These are phyloP conservation scores for Claviceps citrina DNA, from an alignment of 2,329 filamentous ascomycete genomes.

Conservation along the genomic window DNA sequence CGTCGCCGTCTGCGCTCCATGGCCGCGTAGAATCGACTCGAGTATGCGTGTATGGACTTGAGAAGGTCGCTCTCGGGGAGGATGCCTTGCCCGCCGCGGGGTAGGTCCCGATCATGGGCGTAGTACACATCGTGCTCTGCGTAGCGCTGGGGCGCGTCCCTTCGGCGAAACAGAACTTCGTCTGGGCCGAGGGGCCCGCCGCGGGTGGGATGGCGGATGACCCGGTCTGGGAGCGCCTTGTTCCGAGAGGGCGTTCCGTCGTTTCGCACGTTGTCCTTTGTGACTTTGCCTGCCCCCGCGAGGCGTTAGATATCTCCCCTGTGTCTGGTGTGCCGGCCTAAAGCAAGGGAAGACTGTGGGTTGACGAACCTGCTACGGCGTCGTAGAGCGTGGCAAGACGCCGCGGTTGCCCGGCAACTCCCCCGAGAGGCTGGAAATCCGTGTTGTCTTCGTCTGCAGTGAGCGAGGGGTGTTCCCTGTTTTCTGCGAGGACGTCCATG, in stretches of 20 bases:
- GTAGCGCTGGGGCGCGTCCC: conserved; percentile 49
- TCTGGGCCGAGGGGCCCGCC: conserved; percentile 41
- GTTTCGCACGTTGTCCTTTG: conserved; percentile 10
- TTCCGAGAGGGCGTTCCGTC: conserved; percentile 2
- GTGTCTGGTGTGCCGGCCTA: too few species aligned
- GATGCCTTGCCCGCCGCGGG: conserved; percentile 26
- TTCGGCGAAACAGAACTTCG: conserved; percentile 52
- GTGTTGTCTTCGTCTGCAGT: conserved; percentile 4
- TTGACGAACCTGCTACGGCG: conserved; percentile 46
- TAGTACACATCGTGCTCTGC: conserved; percentile 59
- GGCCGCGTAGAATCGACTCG: conserved; percentile 48
- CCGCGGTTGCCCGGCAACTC: conserved; percentile 9
- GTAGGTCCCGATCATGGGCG: conserved; percentile 41
- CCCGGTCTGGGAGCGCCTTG: background rate
- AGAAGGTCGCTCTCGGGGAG: conserved; percentile 57
- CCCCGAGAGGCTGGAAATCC: conserved; percentile 4
- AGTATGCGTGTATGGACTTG: conserved; percentile 52
- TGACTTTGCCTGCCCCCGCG: conserved; percentile 17
- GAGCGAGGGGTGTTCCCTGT: conserved; percentile 1
- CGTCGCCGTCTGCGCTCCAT: conserved; percentile 13
- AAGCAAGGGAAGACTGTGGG: conserved; percentile 2
- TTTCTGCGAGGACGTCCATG: background rate
- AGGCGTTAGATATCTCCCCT: too few species aligned
- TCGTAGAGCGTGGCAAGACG: conserved; percentile 49
- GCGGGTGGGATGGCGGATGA: conserved; percentile 14